Evolutionary conservation across 805 yeast species (phyloP), one percentile per base, ranked within the genome.

Genomic region (Lipomyces japonicus): DNA sequence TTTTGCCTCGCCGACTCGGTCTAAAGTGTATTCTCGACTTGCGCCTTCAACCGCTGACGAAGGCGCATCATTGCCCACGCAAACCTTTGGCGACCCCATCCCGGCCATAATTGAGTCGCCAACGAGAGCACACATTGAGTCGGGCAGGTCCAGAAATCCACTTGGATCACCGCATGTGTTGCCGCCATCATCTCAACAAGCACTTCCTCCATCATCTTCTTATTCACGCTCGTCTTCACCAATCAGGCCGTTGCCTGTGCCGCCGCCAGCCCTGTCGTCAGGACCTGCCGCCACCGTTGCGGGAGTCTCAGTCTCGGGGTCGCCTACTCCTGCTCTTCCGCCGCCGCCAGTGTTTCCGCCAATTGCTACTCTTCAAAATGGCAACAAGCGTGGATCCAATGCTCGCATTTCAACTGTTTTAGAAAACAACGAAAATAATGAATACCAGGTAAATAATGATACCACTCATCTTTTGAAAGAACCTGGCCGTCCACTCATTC

Each of bases 311-410:
- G 23, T 12, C 39, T 9, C 16, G 9, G 24, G 23, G n/a, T n/a
- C n/a, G n/a, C n/a, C n/a, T n/a, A 3, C n/a, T 4, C 9, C 42
- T 3, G 10, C 38, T 22, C 18, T 36, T 3, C 7, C 45, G 4
- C 44, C 56, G n/a, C 47, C 53, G 3, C 56, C 51, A 3, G 21
- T 42, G 6, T 51, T 51, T 34, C 55, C 55, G 14, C 21, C 39
- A 16, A 38, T 46, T 16, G 41, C 51, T 16, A 46, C 42, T 18
- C 34, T 51, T 18, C 50, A 44, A 36, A 37, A 34, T 26, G 46
- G 48, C 53, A 48, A 31, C 31, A 30, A 48, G 5, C 49, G 53
- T 3, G 31, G 39, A 2, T 40, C 38, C 18, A 50, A 52, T 34
- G 39, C 56, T 3, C 18, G 39, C 22, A 48, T 52, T 21, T 39